These are phyloP conservation scores for Leavenworthia alabamica DNA, from an alignment of 345 rosid species.

Conservation along the genomic window DNA sequence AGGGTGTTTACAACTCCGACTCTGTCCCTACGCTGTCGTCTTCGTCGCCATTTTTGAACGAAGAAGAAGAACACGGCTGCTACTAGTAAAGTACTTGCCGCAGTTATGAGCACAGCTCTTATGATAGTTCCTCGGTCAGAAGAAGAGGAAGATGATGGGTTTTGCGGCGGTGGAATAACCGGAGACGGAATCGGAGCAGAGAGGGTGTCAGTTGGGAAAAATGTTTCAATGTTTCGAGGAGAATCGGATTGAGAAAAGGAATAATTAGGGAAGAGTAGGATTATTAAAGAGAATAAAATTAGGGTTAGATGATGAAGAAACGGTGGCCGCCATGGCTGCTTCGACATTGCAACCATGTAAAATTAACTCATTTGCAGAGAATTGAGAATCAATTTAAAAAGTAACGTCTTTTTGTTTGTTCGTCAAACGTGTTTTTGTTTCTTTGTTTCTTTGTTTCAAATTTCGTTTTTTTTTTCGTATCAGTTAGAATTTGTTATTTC, in stretches of 20 bases:
- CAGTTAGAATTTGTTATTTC: neutral
- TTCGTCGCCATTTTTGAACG: slow-evolving; percentile 27
- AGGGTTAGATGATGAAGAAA: slow-evolving; percentile 8
- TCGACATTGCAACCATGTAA: slow-evolving; percentile 37
- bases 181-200: slow-evolving; percentile 28
- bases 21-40: slow-evolving; percentile 33
- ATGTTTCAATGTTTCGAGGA: slow-evolving; percentile 57
- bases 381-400: neutral
- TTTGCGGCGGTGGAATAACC: neutral
- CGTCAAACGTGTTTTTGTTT: slow-evolving; percentile 17
- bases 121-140: slow-evolving; percentile 28
- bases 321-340: slow-evolving; percentile 40
- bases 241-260: slow-evolving; percentile 37
- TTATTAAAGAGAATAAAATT: neutral
- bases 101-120: slow-evolving; percentile 63
- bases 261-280: slow-evolving; percentile 21
- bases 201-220: slow-evolving; percentile 35
- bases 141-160: slow-evolving; percentile 4
- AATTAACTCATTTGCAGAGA: slow-evolving; percentile 9
- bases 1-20: slow-evolving; percentile 3
- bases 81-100: slow-evolving; percentile 49
- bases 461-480: neutral
- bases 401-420: slow-evolving; percentile 9
- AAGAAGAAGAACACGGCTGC: slow-evolving; percentile 54
- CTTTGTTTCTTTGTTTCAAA: neutral